Conservation (phyloP, 768 basidiomycete species). For the Trametes punicea region DNA sequence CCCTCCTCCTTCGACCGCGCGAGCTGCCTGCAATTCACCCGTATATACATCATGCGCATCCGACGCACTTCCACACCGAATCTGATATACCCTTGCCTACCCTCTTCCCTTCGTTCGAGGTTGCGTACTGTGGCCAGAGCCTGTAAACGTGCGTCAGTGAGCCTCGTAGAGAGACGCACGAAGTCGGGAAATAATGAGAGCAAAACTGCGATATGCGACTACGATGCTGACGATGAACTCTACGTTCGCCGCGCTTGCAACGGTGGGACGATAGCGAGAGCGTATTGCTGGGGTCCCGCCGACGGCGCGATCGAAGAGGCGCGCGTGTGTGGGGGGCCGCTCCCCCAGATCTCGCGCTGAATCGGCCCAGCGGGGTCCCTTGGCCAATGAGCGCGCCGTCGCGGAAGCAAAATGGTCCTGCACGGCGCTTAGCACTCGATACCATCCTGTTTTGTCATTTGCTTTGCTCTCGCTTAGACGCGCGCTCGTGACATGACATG, state of each 20-base stretch:
- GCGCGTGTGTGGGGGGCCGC: not conserved
- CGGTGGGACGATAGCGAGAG: constrained; percentile 2
- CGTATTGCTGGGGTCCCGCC: not conserved
- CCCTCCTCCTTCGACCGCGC: not conserved
- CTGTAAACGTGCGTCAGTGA: no score
- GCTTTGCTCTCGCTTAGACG: not conserved
- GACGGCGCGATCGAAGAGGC: not conserved
- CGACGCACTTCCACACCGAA: constrained; percentile 5
- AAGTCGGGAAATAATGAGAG: no score
- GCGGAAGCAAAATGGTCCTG: constrained; percentile 17
- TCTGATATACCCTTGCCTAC: constrained; percentile 14
- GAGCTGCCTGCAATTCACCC: constrained; percentile 14
- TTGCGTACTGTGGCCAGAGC: no score
- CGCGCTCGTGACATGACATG: not conserved
- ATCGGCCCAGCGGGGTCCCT: not conserved
- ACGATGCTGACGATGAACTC: no score
- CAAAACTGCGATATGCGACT: no score
- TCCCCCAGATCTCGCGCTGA: constrained; percentile 12
- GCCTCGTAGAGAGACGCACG: no score
- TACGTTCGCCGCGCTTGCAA: no score
- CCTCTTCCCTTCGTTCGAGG: no score
- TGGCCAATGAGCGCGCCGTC: constrained; percentile 11
- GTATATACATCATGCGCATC: constrained; percentile 19
- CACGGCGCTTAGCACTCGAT: not conserved
- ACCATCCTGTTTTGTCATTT: not conserved